Conservation (phyloP, 1,284 basidiomycete genomes). For the Sporisorium iseilematis-ciliati region DNA sequence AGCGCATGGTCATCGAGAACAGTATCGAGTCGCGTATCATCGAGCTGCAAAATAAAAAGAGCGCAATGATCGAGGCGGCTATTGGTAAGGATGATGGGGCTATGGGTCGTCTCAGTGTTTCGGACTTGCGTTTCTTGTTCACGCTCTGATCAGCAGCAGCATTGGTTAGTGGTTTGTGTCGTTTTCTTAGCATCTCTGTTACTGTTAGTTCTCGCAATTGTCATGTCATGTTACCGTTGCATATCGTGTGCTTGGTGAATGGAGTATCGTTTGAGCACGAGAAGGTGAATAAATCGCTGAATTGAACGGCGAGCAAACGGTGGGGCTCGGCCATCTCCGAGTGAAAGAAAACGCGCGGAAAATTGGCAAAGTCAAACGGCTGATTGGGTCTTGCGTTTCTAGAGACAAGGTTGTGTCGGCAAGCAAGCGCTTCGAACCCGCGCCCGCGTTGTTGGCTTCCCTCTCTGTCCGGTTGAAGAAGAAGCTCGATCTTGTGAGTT, state of each 20-base stretch:
- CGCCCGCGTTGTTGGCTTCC: background rate
- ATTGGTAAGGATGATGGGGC: slow-evolving; percentile 68
- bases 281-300: background rate
- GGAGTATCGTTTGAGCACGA: background rate
- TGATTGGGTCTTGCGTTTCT: slow-evolving; percentile 13
- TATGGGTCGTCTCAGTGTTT: slow-evolving; percentile 67
- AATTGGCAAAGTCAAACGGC: slow-evolving; percentile 16
- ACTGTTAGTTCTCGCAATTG: slow-evolving; percentile 13
- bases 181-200: slow-evolving; percentile 9
- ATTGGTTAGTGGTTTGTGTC: slow-evolving; percentile 3
- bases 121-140: slow-evolving; percentile 67
- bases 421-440: background rate
- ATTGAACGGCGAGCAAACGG: background rate
- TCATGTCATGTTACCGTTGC: background rate
- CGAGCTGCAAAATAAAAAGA: slow-evolving; percentile 93
- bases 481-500: background rate
- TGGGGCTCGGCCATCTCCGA: slow-evolving; percentile 32
- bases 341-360: background rate
- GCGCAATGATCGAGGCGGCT: slow-evolving; percentile 71
- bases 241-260: background rate
- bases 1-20: slow-evolving; percentile 94
- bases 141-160: slow-evolving; percentile 45
- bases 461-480: no score
- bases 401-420: background rate
- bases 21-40: slow-evolving; percentile 92